These are phyloP conservation scores for Penicillium concentricum DNA, from an alignment of 2,329 filamentous ascomycete species.

Conservation along the genomic window DNA sequence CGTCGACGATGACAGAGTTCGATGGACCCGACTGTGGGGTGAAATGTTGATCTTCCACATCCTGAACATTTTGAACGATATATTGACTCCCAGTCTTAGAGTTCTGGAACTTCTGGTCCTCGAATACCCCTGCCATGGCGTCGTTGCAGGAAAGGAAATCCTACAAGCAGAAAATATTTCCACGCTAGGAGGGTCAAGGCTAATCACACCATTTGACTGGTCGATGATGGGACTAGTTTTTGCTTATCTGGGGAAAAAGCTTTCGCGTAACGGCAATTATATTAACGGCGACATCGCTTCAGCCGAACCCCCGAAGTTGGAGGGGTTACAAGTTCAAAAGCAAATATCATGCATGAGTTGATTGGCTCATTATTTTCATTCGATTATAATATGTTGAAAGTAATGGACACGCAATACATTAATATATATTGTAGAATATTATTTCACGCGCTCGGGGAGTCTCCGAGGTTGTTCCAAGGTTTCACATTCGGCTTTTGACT, in stretches of 20 bases:
- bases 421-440: too few relatives aligned
- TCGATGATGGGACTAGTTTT: constrained; percentile 14
- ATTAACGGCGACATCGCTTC: neutral
- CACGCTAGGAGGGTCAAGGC: constrained; percentile 4
- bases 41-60: constrained; percentile 16
- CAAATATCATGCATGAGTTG: neutral
- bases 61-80: constrained; percentile 16
- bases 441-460: too few relatives aligned
- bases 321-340: neutral
- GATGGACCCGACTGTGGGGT: constrained; percentile 3
- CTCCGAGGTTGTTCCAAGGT: neutral
- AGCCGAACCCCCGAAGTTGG: neutral
- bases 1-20: constrained; percentile 5
- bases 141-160: neutral
- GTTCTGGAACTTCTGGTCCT: constrained; percentile 2
- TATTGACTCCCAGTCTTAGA: constrained; percentile 16
- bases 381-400: neutral
- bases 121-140: constrained; percentile 14
- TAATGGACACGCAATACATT: neutral
- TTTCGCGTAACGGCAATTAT: neutral
- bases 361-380: neutral
- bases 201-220: constrained; percentile 24
- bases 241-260: constrained; percentile 6
- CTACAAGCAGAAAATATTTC: constrained; percentile 1
- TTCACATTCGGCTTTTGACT: neutral